Evolutionary conservation across 495 filamentous ascomycete species (phyloP).

Genomic region (Penicillium crystallinum): DNA sequence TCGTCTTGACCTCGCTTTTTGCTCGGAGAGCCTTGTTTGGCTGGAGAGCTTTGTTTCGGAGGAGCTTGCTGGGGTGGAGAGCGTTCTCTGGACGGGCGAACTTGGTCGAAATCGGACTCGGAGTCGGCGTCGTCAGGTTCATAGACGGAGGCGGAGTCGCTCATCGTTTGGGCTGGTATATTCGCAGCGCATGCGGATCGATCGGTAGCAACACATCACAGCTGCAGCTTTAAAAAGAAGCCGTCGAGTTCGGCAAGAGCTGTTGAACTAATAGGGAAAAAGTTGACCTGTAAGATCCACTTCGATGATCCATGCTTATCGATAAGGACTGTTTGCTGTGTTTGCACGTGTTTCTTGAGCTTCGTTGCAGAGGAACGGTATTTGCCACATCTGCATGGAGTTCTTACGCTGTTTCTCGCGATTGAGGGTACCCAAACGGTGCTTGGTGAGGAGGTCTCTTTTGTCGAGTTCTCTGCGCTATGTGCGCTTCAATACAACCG

Average conservation of each 20-base stretch:
- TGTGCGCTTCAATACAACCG: constrained; percentile 29
- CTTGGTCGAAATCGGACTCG: constrained; percentile 22
- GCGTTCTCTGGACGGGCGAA: not conserved
- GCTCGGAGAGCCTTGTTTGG: constrained; percentile 3
- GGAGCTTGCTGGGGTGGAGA: not conserved
- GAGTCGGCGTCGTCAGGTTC: constrained; percentile 23
- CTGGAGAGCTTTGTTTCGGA: no score
- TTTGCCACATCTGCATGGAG: constrained; percentile 23
- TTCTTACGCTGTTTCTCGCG: constrained; percentile 26
- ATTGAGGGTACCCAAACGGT: constrained; percentile 1
- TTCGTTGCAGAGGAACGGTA: not conserved
- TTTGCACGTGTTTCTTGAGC: constrained; percentile 24
- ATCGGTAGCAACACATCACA: constrained; percentile 26
- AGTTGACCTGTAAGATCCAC: constrained; percentile 8
- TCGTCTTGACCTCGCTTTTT: not conserved
- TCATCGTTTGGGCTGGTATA: constrained; percentile 32
- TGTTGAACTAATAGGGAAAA: constrained; percentile 12
- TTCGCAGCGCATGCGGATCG: constrained; percentile 13
- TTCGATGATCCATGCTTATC: constrained; percentile 15
- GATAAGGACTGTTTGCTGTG: constrained; percentile 40
- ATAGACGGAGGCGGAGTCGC: constrained; percentile 28
- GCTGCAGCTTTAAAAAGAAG: constrained; percentile 5
- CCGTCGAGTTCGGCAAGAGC: not conserved
- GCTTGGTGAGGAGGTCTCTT: not conserved
- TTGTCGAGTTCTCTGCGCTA: not conserved